These are phyloP conservation scores for Patellaria atrata DNA, from an alignment of 495 filamentous ascomycete genomes.

Conservation along the genomic window DNA sequence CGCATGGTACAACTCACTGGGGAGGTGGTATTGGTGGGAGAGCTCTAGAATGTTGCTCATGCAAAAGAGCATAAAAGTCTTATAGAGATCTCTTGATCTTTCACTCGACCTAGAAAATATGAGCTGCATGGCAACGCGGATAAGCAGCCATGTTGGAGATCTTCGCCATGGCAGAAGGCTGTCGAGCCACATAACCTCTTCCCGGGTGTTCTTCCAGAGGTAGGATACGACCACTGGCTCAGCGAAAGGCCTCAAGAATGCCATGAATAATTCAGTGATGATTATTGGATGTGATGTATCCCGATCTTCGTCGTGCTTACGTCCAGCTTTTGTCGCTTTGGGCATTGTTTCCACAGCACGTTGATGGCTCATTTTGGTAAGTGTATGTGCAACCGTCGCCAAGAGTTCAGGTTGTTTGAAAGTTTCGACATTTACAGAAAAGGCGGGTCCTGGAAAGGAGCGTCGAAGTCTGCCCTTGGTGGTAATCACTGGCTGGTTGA, in stretches of 20 bases:
- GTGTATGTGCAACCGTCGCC: conserved; percentile 26
- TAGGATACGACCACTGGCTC: conserved; percentile 15
- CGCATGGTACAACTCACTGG: conserved; percentile 5
- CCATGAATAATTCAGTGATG: conserved; percentile 40
- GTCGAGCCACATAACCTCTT: conserved; percentile 41
- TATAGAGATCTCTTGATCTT: conserved; percentile 37
- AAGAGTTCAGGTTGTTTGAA: conserved; percentile 29
- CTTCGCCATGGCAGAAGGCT: conserved; percentile 36
- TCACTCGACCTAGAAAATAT: not conserved
- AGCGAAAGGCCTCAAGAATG: conserved; percentile 34
- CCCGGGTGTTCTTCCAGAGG: conserved; percentile 44
- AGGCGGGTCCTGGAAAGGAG: conserved; percentile 39
- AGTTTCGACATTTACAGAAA: conserved; percentile 23
- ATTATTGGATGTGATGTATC: conserved; percentile 41
- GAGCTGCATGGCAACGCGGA: conserved; percentile 40
- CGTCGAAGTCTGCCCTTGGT: conserved; percentile 38
- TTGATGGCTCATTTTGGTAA: conserved; percentile 33
- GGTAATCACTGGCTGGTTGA: conserved; percentile 31
- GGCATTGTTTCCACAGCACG: conserved; percentile 25
- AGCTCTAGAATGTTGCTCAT: conserved; percentile 29
- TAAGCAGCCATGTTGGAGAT: conserved; percentile 44
- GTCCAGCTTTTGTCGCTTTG: conserved; percentile 29
- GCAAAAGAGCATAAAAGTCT: conserved; percentile 41
- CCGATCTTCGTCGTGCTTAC: conserved; percentile 31
- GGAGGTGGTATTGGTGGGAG: conserved; percentile 20